These are phyloP conservation scores for Thielaviopsis euricoi DNA, from an alignment of 2,329 filamentous ascomycete species.

Conservation along the genomic window DNA sequence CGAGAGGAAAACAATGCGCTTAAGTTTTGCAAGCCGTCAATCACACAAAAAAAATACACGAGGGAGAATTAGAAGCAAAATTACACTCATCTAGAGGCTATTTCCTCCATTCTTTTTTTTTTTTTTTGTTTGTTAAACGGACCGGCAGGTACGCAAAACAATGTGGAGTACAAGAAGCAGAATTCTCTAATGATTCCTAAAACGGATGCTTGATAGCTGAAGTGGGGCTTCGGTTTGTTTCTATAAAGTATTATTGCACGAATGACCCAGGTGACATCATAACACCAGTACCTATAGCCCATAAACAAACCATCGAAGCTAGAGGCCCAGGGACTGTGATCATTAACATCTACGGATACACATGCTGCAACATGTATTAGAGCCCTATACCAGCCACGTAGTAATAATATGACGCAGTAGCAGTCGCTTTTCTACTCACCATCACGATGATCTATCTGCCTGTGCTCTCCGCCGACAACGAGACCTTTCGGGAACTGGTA, in stretches of 20 bases:
- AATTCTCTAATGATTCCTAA: neutral
- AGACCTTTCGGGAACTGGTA: conserved; percentile 7
- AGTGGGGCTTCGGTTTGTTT: neutral
- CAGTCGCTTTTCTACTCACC: neutral
- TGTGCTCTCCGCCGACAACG: neutral
- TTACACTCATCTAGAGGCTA: neutral
- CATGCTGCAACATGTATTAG: neutral
- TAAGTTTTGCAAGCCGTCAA: neutral
- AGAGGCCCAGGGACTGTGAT: neutral
- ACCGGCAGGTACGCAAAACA: neutral
- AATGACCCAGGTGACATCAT: neutral
- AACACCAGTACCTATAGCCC: neutral
- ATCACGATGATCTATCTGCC: neutral
- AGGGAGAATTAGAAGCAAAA: neutral
- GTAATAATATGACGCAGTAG: neutral
- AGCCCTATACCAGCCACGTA: neutral
- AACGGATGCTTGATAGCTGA: neutral
- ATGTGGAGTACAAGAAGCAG: neutral
- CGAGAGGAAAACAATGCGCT: neutral
- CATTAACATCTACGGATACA: neutral
- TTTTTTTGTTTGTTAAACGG: neutral
- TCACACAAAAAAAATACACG: neutral
- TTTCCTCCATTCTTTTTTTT: too few species aligned
- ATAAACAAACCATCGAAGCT: neutral
- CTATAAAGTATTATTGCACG: neutral